A percentile compares a stretch with the other conserved stretches of the same genome.
Evolutionary conservation across 1,284 basidiomycete species (phyloP).

Genomic region (Ganoderma lingzhi): DNA sequence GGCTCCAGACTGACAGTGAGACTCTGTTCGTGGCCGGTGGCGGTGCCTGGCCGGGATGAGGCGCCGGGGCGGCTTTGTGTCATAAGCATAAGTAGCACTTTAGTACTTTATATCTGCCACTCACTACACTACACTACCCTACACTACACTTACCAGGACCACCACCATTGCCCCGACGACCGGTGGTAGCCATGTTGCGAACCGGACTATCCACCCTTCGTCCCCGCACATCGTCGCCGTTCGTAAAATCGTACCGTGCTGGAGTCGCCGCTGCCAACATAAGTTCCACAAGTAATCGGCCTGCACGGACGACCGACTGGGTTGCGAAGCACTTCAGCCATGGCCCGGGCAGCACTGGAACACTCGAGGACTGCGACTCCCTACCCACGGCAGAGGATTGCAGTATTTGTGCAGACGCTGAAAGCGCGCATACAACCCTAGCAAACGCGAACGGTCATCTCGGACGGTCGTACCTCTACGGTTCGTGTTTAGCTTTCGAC

Average conservation of each 20-base stretch:
- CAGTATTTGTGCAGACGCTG: background rate
- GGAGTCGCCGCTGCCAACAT: constrained; percentile 1
- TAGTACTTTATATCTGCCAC: background rate
- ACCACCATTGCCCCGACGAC: background rate
- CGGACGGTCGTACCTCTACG: constrained; percentile 72
- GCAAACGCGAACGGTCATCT: constrained; percentile 33
- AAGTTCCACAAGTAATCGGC: background rate
- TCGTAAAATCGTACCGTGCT: background rate
- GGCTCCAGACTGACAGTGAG: background rate
- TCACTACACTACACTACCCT: background rate
- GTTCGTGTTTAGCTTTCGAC: constrained; percentile 29
- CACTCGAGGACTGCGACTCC: constrained; percentile 1
- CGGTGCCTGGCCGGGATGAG: background rate
- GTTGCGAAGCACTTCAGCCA: background rate
- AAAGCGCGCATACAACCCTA: background rate
- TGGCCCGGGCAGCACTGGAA: constrained; percentile 2
- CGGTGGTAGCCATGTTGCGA: constrained; percentile 12
- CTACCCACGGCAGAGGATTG: background rate
- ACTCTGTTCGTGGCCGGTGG: background rate
- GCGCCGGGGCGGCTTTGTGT: background rate
- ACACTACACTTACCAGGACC: background rate
- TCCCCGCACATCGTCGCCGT: background rate
- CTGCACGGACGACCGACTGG: background rate
- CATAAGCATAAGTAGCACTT: background rate
- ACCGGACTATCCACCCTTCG: constrained; percentile 2